Percentiles rank a stretch among this genome's conserved stretches.
These are phyloP conservation scores for Cyberlindnera mycetangii DNA, from an alignment of 805 yeast species.

Conservation along the genomic window DNA sequence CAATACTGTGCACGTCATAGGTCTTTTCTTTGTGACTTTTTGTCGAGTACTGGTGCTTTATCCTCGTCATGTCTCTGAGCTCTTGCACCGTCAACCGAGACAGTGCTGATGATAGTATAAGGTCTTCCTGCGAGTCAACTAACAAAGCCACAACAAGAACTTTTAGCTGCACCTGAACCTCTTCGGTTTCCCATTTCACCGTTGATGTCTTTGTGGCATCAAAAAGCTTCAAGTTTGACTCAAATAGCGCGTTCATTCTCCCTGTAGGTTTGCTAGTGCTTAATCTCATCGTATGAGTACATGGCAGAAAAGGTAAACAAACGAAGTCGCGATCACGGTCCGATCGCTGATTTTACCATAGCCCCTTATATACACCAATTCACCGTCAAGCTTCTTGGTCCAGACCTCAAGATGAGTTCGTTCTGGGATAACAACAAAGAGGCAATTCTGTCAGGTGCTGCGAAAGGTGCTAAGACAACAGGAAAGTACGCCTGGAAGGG, in stretches of 20 bases:
- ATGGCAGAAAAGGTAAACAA: conserved; percentile 4
- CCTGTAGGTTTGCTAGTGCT: neutral
- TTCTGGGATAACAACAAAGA: conserved; percentile 44
- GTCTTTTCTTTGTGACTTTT: neutral
- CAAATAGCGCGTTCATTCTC: conserved; percentile 17
- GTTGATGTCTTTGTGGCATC: conserved; percentile 9
- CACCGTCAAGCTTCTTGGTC: too few species aligned
- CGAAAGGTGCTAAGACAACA: conserved; percentile 34
- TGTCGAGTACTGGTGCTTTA: conserved; percentile 8
- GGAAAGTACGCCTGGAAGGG: conserved; percentile 38
- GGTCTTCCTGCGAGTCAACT: conserved; percentile 23
- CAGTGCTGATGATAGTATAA: conserved; percentile 21
- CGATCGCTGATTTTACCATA: neutral
- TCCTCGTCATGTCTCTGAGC: conserved; percentile 15
- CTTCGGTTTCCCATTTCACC: conserved; percentile 12
- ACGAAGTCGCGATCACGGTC: neutral
- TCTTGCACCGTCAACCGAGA: conserved; percentile 17
- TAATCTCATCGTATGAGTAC: neutral
- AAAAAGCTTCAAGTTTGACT: conserved; percentile 19
- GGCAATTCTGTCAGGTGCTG: conserved; percentile 34
- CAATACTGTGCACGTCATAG: conserved; percentile 9
- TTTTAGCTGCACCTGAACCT: conserved; percentile 15
- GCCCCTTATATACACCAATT: too few species aligned
- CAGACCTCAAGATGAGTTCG: conserved; percentile 17
- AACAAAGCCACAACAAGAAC: conserved; percentile 23